Conservation (phyloP, 192 early-diverging fungal species). For the Linnemannia hyalina region DNA sequence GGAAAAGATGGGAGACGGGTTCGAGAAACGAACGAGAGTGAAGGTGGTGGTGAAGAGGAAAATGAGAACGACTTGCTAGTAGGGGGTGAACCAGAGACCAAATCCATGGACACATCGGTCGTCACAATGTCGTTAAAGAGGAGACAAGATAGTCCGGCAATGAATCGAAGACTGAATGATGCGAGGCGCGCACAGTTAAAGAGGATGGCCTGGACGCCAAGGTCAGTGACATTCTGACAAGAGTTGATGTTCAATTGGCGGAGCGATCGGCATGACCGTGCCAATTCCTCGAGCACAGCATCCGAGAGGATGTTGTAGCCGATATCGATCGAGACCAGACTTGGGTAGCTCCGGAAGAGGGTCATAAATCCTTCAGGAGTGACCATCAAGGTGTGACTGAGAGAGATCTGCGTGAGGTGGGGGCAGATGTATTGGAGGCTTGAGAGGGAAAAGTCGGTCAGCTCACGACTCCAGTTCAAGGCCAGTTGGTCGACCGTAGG, state of each 20-base stretch:
- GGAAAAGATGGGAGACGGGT: not conserved
- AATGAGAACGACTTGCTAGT: not conserved
- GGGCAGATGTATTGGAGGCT: constrained; percentile 24
- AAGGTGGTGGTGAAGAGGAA: not conserved
- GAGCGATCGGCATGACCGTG: constrained; percentile 34
- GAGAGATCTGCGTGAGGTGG: constrained; percentile 26
- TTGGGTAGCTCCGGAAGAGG: constrained; percentile 22
- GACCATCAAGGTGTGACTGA: constrained; percentile 16
- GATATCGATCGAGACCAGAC: constrained; percentile 23
- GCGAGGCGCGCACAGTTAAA: constrained; percentile 18
- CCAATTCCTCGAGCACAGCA: constrained; percentile 25
- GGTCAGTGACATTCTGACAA: constrained; percentile 38
- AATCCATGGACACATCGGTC: not conserved
- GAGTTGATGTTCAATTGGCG: constrained; percentile 34
- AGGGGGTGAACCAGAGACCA: not conserved
- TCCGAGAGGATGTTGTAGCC: constrained; percentile 31
- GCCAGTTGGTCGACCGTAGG: constrained; percentile 28
- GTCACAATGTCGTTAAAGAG: constrained; percentile 35
- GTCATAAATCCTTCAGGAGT: constrained; percentile 19
- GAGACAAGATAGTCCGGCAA: constrained; percentile 29
- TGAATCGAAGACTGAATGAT: constrained; percentile 24
- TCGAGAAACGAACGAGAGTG: not conserved
- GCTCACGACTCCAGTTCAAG: constrained; percentile 40
- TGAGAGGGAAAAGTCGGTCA: constrained; percentile 23
- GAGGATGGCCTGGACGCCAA: constrained; percentile 38